A percentile compares a stretch with the other conserved stretches of the same genome.
Conservation (phyloP, 345 rosid species). For the Dimocarpus longan region DNA sequence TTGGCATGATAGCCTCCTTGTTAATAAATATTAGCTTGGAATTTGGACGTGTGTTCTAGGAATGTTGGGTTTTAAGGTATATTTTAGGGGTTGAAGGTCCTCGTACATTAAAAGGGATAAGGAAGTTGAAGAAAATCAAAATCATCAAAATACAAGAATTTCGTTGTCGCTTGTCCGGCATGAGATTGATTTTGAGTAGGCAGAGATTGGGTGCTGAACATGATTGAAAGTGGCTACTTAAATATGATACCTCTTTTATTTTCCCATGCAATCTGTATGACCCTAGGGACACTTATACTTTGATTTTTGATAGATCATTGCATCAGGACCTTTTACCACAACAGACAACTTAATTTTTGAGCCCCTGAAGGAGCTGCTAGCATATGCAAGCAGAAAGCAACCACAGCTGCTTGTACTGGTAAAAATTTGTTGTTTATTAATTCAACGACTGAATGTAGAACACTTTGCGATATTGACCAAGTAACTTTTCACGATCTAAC, state of each 20-base stretch:
- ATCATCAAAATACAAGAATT: not conserved
- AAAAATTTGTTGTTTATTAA: not conserved
- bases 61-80: not conserved
- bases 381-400: constrained; percentile 77
- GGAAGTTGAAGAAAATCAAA: not conserved
- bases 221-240: not conserved
- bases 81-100: no score
- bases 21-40: not conserved
- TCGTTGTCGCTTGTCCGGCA: not conserved
- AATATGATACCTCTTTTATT: constrained; percentile 6
- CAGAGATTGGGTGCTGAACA: not conserved
- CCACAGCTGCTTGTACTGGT: constrained; percentile 88
- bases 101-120: not conserved
- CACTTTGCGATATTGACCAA: constrained; percentile 5
- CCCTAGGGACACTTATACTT: not conserved
- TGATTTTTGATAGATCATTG: constrained; percentile 60
- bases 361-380: constrained; percentile 81
- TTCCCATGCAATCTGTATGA: constrained; percentile 15
- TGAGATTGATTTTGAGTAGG: not conserved
- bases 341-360: constrained; percentile 82
- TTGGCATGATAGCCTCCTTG: not conserved
- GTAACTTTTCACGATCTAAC: constrained; percentile 13
- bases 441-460: not conserved
- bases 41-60: not conserved
- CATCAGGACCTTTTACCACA: constrained; percentile 91